These are phyloP conservation scores for Dictyostelium firmibasis DNA, from an alignment of 78 protist genomes.

Conservation along the genomic window DNA sequence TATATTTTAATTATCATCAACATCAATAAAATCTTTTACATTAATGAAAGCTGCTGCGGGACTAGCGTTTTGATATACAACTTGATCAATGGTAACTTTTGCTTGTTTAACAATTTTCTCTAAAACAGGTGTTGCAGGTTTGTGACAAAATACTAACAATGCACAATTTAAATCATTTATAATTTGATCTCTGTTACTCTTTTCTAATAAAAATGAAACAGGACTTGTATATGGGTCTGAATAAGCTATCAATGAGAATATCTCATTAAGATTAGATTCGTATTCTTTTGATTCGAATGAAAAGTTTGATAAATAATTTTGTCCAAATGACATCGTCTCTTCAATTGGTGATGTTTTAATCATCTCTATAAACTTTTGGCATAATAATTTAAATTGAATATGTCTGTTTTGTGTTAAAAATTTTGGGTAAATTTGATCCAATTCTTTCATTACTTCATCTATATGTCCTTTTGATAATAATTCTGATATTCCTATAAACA, in stretches of 20 bases:
- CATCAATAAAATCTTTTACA: constrained; percentile 39
- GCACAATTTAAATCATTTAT: constrained; percentile 81
- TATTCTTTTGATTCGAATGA: not conserved
- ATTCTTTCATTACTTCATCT: constrained; percentile 46
- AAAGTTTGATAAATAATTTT: not conserved
- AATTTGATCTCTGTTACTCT: constrained; percentile 65
- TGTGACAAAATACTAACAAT: constrained; percentile 32
- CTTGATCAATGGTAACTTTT: constrained; percentile 52
- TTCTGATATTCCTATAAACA: constrained; percentile 48
- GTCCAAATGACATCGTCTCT: constrained; percentile 63
- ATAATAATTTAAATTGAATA: constrained; percentile 48
- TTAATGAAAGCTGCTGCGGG: constrained; percentile 35
- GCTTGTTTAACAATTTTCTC: constrained; percentile 55
- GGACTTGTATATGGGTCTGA: constrained; percentile 76
- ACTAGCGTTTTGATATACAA: constrained; percentile 24
- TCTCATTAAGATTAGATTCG: constrained; percentile 30
- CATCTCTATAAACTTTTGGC: constrained; percentile 80
- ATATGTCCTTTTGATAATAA: constrained; percentile 68
- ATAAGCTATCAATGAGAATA: constrained; percentile 81
- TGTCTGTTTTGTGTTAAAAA: constrained; percentile 23
- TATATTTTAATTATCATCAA: constrained; percentile 8
- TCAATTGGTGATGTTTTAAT: constrained; percentile 56
- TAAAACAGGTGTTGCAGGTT: constrained; percentile 64
- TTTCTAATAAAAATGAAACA: constrained; percentile 39
- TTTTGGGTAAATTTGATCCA: constrained; percentile 57